Base-by-base conservation (phyloP, 2,329 filamentous ascomycete genomes). In the Fusarium bulbicola region DNA sequence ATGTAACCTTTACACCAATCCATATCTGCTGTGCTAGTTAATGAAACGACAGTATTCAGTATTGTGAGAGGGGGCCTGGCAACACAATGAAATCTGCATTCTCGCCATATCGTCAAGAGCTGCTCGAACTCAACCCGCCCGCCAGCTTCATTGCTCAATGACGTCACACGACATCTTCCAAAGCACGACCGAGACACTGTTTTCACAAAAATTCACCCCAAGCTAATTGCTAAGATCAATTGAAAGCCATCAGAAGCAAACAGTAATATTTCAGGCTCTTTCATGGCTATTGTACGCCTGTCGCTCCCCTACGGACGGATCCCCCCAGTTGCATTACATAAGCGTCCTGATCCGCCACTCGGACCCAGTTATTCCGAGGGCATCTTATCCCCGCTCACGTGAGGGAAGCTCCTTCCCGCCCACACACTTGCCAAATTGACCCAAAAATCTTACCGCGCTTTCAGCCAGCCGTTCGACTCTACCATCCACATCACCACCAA, bases 341-440 rank as follows among this genome's bases (percentile, higher is more conserved):
- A 74, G 42, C 71, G 20, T 3, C 1, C 2, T 30, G 9, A 18
- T 28, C 32, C 49, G 52, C 53, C 58, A 53, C 34, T 57, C 75
- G 76, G 76, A 54, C n/a, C 30, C 53, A 62, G 46, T 79, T 81
- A 76, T 76, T 81, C 80, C 80, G 80, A 72, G 80, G 80, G 80
- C 79, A 80, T 58, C 61, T 45, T 20, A 49, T 76, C 70, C 72
- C 75, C 74, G 68, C 77, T 83, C 82, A 83, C 82, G 82, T 83
- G 82, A 83, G 74, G 16, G 32, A 4, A 11, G 18, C 28, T 75
- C 68, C 70, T 75, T 79, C 73, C 70, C 74, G 76, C 82, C 77
- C 82, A 83, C 81, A 82, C 79, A 78, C 79, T 81, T 81, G 77
- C 74, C 79, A 79, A 82, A 80, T 80, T 82, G 49, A 77, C 79